These are phyloP conservation scores for Seminavis robusta DNA, from an alignment of 108 stramenopile species.

Conservation along the genomic window DNA sequence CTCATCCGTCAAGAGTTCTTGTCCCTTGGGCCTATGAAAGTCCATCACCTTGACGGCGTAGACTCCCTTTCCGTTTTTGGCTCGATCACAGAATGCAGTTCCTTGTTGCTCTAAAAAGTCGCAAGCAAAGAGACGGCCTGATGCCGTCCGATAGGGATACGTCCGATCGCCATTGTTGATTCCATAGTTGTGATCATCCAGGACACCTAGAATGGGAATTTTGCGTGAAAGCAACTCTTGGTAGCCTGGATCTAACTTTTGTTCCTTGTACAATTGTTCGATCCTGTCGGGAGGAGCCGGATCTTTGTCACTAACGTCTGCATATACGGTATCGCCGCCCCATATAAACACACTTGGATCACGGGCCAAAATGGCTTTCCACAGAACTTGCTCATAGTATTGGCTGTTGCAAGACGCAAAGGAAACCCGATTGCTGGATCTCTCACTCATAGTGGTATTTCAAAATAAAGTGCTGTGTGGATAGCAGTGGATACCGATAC, in stretches of 20 bases:
- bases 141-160: slow-evolving; percentile 27
- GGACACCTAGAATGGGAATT: slow-evolving; percentile 57
- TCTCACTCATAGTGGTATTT: no score
- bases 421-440: slow-evolving; percentile 21
- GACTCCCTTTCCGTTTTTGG: slow-evolving; percentile 49
- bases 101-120: slow-evolving; percentile 48
- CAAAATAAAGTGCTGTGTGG: no score
- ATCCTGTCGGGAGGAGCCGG: slow-evolving; percentile 36
- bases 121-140: slow-evolving; percentile 53
- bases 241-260: slow-evolving; percentile 50
- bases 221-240: slow-evolving; percentile 30
- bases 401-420: slow-evolving; percentile 82
- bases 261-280: slow-evolving; percentile 37
- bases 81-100: no score
- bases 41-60: slow-evolving; percentile 84
- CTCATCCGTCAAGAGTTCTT: slow-evolving; percentile 36
- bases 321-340: slow-evolving; percentile 86
- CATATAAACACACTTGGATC: slow-evolving; percentile 74
- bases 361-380: slow-evolving; percentile 56
- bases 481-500: no score
- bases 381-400: slow-evolving; percentile 63
- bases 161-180: slow-evolving; percentile 71
- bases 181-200: slow-evolving; percentile 89
- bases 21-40: slow-evolving; percentile 29
- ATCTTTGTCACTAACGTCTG: slow-evolving; percentile 30